A percentile compares a stretch with the other conserved stretches of the same genome.
Evolutionary conservation across 2,329 filamentous ascomycete species (phyloP).

Genomic region (Chaetomiaceae sp.): DNA sequence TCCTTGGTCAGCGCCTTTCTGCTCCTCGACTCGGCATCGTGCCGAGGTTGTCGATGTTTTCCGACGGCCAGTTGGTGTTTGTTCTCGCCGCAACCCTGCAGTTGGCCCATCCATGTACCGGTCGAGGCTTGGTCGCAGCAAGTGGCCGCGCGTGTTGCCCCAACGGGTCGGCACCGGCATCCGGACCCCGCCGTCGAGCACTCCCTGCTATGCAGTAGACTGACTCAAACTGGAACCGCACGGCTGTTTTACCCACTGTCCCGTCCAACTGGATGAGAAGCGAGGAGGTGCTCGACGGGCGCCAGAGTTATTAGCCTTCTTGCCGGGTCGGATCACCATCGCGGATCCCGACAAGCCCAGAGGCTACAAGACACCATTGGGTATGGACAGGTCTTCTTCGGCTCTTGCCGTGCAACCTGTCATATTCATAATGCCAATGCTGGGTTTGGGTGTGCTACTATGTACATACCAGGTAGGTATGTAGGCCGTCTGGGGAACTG

Average conservation of each 20-base stretch:
- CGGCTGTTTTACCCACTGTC: slow-evolving; percentile 23
- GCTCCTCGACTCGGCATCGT: background rate
- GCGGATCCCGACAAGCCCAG: slow-evolving; percentile 20
- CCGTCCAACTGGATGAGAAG: slow-evolving; percentile 13
- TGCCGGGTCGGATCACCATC: slow-evolving; percentile 19
- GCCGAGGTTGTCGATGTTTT: slow-evolving; percentile 13
- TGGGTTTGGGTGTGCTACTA: too few species aligned
- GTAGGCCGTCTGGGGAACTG: background rate
- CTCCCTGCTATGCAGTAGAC: too few species aligned
- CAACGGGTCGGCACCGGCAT: slow-evolving; percentile 19
- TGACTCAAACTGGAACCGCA: slow-evolving; percentile 9
- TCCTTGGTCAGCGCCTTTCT: background rate
- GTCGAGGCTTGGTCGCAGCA: slow-evolving; percentile 4
- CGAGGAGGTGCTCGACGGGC: background rate
- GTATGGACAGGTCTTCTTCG: too few species aligned
- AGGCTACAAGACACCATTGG: slow-evolving; percentile 4
- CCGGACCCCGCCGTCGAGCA: slow-evolving; percentile 3
- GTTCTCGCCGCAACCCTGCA: slow-evolving; percentile 3
- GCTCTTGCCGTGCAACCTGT: slow-evolving; percentile 12
- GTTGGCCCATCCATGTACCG: background rate
- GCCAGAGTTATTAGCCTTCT: slow-evolving; percentile 9
- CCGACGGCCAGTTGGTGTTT: slow-evolving; percentile 4
- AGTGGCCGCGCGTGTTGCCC: slow-evolving; percentile 9
- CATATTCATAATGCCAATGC: too few species aligned
- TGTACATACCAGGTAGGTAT: too few species aligned